These are phyloP conservation scores for Fusarium sp. DNA, from an alignment of 2,329 filamentous ascomycete species.

Conservation along the genomic window DNA sequence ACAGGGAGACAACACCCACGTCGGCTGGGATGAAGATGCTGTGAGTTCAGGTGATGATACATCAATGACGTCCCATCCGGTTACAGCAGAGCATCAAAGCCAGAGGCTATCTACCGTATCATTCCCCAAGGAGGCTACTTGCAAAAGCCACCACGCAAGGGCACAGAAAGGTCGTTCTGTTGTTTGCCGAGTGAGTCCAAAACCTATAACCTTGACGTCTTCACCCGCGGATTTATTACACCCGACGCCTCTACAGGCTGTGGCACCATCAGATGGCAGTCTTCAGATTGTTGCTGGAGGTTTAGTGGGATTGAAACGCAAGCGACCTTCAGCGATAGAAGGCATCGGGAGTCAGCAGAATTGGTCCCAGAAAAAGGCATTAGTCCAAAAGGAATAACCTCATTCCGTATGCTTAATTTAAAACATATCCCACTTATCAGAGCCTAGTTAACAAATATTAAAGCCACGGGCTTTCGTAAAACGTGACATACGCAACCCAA, in stretches of 20 bases:
- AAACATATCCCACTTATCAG: too few relatives aligned
- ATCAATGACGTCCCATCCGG: not conserved
- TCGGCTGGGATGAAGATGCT: not conserved
- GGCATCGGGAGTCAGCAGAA: too few relatives aligned
- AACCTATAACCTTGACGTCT: not conserved
- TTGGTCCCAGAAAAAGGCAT: too few relatives aligned
- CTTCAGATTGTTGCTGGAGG: not conserved
- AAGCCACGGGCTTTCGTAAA: too few relatives aligned
- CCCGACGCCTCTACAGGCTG: not conserved
- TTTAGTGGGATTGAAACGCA: conserved; percentile 13
- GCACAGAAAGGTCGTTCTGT: not conserved
- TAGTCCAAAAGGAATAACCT: too few relatives aligned
- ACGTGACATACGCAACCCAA: too few relatives aligned
- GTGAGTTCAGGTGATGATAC: not conserved
- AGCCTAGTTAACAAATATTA: too few relatives aligned
- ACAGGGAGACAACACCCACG: not conserved
- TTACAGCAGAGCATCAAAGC: not conserved
- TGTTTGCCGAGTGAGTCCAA: not conserved
- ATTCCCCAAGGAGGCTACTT: not conserved
- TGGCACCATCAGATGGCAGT: not conserved
- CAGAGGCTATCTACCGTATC: not conserved
- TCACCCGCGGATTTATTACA: not conserved
- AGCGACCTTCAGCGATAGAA: not conserved
- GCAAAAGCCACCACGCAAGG: not conserved
- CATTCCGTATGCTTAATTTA: too few relatives aligned